These are phyloP conservation scores for Mentha longifolia DNA, from an alignment of 257 asterid genomes.

Conservation along the genomic window DNA sequence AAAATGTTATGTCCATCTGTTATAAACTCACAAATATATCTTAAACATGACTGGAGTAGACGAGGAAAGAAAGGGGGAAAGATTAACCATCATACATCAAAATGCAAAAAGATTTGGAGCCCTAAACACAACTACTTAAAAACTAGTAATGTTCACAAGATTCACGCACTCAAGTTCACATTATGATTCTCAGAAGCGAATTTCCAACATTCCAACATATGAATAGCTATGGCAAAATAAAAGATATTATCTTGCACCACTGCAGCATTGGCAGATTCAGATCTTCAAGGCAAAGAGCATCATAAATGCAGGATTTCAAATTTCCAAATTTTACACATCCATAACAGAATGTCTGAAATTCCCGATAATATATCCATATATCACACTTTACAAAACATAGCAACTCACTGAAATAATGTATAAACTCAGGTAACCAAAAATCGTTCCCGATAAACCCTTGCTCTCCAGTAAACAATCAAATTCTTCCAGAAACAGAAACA, in stretches of 20 bases:
- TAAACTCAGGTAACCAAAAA: neutral
- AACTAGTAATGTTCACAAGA: neutral
- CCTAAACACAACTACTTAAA: neutral
- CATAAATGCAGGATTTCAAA: slow-evolving; percentile 14
- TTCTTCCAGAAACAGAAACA: neutral
- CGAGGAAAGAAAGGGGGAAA: neutral
- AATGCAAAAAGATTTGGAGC: neutral
- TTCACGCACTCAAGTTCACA: neutral
- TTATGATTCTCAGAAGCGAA: neutral
- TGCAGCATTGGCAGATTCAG: slow-evolving; percentile 1
- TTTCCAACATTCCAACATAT: neutral
- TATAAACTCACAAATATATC: neutral
- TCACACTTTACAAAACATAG: neutral
- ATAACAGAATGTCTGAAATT: neutral
- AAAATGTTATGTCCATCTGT: neutral
- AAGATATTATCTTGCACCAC: neutral
- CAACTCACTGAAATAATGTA: neutral
- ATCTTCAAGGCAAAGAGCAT: neutral
- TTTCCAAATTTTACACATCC: slow-evolving; percentile 13
- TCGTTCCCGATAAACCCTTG: neutral
- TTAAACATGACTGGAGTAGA: neutral
- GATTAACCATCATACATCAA: neutral
- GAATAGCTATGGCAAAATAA: neutral
- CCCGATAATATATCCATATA: neutral
- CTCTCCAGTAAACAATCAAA: neutral